Evolutionary conservation across 2,329 filamentous ascomycete genomes (phyloP).

Genomic region (Xylaria digitata): DNA sequence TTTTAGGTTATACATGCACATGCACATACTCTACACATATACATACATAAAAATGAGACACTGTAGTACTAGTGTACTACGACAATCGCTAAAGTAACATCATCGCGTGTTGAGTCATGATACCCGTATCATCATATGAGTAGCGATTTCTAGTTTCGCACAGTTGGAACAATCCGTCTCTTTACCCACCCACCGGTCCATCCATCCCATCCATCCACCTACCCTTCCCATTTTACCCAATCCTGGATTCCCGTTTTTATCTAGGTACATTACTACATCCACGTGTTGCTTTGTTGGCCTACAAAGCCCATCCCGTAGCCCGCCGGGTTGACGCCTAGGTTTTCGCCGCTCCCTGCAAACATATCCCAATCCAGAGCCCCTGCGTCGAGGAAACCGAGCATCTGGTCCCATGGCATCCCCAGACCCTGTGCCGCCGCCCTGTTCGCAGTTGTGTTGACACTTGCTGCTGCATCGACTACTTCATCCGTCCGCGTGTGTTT

Average conservation of each 20-base stretch:
- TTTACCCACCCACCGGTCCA: not conserved
- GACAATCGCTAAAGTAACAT: not conserved
- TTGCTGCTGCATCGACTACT: slow-evolving; percentile 28
- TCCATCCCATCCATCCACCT: too few species aligned
- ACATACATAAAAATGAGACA: not conserved
- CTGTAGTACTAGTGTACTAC: too few species aligned
- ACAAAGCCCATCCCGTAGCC: slow-evolving; percentile 40
- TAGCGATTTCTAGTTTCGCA: slow-evolving; percentile 28
- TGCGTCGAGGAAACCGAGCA: slow-evolving; percentile 49
- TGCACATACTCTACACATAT: too few species aligned
- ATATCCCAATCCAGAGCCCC: slow-evolving; percentile 49
- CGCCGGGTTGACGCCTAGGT: slow-evolving; percentile 23
- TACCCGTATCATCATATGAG: slow-evolving; percentile 16
- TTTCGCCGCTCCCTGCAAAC: slow-evolving; percentile 42
- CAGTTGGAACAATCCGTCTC: not conserved
- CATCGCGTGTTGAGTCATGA: not conserved
- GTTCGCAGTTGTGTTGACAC: slow-evolving; percentile 8
- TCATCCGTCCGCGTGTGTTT: slow-evolving; percentile 47
- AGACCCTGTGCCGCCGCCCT: slow-evolving; percentile 27
- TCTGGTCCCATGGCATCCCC: slow-evolving; percentile 50
- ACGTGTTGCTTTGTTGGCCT: slow-evolving; percentile 30
- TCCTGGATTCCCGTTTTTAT: not conserved
- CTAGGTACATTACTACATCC: slow-evolving; percentile 33
- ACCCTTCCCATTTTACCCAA: slow-evolving; percentile 1
- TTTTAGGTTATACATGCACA: too few species aligned